phyloP scores from a whole-genome alignment of 129 eudicot species.

The Daucus carota region DNA sequence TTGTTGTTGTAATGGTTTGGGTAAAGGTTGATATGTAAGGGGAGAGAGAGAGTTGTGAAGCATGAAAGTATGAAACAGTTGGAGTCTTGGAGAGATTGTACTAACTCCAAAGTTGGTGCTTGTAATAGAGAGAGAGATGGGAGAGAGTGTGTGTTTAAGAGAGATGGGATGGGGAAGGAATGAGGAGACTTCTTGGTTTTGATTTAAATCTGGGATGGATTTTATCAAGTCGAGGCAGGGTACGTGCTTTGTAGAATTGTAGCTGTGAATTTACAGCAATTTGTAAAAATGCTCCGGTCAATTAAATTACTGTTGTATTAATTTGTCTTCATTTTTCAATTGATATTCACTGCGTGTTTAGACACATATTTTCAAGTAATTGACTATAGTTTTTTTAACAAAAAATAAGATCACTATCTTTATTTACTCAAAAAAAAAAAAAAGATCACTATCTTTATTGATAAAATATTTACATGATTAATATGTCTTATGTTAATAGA shows the following conservation, averaged over 20 bases:
- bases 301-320: no score
- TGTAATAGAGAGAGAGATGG: conserved; percentile 15
- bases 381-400: no score
- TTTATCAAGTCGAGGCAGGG: conserved; percentile 47
- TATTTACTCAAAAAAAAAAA: no score
- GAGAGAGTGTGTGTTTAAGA: conserved; percentile 12
- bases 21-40: neutral
- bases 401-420: no score
- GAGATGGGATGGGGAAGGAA: conserved; percentile 14
- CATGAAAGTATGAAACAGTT: conserved; percentile 3
- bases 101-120: conserved; percentile 18
- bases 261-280: neutral
- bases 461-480: no score
- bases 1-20: neutral
- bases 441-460: no score
- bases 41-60: neutral
- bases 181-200: conserved; percentile 32
- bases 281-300: neutral
- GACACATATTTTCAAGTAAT: no score
- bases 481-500: no score
- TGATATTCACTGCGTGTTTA: no score
- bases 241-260: neutral
- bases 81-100: conserved; percentile 26
- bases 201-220: conserved; percentile 46
- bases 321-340: no score